phyloP scores from a whole-genome alignment of 164 flowering plant species.

The Santalum album region DNA sequence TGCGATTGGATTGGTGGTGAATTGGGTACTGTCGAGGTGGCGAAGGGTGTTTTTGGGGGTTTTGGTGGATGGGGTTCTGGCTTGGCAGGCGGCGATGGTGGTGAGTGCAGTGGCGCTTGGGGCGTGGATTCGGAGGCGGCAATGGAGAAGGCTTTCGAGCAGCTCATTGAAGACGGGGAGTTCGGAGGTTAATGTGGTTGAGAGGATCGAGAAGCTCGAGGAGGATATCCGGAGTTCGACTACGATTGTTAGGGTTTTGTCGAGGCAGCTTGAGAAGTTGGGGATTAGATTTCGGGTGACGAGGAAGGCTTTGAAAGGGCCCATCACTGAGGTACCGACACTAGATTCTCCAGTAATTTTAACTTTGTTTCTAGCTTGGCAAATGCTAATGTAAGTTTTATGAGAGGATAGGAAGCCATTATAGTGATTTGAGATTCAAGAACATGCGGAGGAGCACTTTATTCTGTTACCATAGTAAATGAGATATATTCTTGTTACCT shows the following conservation, averaged over 20 bases:
- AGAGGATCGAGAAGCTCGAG: constrained; percentile 79
- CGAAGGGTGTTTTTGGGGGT: constrained; percentile 23
- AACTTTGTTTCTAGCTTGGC: too few relatives aligned
- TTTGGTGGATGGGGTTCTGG: constrained; percentile 31
- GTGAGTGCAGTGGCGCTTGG: constrained; percentile 51
- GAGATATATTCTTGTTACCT: too few relatives aligned
- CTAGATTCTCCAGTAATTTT: too few relatives aligned
- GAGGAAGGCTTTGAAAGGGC: constrained; percentile 68
- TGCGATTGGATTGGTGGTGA: constrained; percentile 37
- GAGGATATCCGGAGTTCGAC: constrained; percentile 64
- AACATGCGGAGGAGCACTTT: too few relatives aligned
- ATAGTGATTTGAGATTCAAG: too few relatives aligned
- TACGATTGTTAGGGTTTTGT: constrained; percentile 49
- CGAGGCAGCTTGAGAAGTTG: constrained; percentile 92
- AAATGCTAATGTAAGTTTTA: too few relatives aligned
- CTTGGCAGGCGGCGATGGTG: constrained; percentile 42
- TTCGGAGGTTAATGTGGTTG: constrained; percentile 40
- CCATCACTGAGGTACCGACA: background rate
- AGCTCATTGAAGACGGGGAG: constrained; percentile 14
- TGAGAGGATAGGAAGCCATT: too few relatives aligned
- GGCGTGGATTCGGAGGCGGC: constrained; percentile 56
- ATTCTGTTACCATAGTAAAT: too few relatives aligned
- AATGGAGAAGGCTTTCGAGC: constrained; percentile 56
- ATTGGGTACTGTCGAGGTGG: constrained; percentile 20
- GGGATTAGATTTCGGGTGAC: constrained; percentile 83